phyloP scores from a whole-genome alignment of 768 basidiomycete species.

The Lentinula detonsa region DNA sequence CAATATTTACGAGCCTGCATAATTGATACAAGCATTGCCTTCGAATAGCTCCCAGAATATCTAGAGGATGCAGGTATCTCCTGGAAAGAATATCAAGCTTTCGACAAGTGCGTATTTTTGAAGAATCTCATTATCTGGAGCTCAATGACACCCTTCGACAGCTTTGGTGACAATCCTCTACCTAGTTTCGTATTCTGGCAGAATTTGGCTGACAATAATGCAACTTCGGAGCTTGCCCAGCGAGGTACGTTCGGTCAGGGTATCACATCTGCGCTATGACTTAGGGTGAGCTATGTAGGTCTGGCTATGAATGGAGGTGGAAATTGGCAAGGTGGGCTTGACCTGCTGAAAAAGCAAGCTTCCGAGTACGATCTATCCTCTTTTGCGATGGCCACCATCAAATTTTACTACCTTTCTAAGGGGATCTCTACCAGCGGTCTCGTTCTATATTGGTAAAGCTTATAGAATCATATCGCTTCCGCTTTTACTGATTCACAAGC shows the following conservation, averaged over 20 bases:
- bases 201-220: neutral
- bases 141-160: neutral
- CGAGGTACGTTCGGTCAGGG: neutral
- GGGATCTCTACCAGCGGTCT: conserved; percentile 5
- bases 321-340: conserved; percentile 7
- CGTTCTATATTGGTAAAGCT: conserved; percentile 4
- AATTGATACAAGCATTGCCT: neutral
- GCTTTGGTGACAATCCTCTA: conserved; percentile 6
- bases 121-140: neutral
- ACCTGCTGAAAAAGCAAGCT: conserved; percentile 4
- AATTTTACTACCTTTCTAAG: neutral
- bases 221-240: conserved; percentile 1
- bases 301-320: conserved; percentile 5
- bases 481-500: neutral
- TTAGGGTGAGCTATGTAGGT: neutral
- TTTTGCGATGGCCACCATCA: neutral
- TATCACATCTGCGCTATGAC: neutral
- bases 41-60: conserved; percentile 2
- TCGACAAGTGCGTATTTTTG: neutral
- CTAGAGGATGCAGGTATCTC: conserved; percentile 3
- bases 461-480: neutral
- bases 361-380: neutral
- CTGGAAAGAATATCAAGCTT: conserved; percentile 5
- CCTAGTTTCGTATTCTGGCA: neutral
- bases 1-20: no score